Evolutionary conservation across 2,329 filamentous ascomycete species (phyloP).

Genomic region (Epichloe sibirici): DNA sequence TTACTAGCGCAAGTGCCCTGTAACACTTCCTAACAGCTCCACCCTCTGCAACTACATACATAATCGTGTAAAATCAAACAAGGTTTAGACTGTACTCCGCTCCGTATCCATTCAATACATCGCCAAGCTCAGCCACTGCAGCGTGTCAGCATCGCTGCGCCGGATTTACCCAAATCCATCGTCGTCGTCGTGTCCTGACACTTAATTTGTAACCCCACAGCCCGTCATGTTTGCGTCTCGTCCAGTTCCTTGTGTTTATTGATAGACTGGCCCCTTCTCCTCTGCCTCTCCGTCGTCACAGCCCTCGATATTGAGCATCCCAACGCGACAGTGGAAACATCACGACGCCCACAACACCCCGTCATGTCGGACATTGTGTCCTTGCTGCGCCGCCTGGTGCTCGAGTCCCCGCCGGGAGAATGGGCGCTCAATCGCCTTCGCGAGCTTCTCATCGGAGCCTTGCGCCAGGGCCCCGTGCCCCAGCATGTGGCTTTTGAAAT

Average conservation of each 20-base stretch:
- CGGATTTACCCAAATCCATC: not conserved
- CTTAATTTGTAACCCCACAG: not conserved
- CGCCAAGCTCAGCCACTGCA: not conserved
- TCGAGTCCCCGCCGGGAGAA: conserved; percentile 83
- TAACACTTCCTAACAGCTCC: too few relatives aligned
- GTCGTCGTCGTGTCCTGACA: not conserved
- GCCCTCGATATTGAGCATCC: not conserved
- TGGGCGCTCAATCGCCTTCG: conserved; percentile 71
- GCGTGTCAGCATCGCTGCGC: too few relatives aligned
- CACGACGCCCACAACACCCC: not conserved
- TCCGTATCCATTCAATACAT: too few relatives aligned
- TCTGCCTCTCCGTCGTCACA: not conserved
- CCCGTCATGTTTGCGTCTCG: not conserved
- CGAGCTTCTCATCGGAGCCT: conserved; percentile 74
- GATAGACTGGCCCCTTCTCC: not conserved
- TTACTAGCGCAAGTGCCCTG: too few relatives aligned
- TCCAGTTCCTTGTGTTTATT: not conserved
- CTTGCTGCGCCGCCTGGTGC: conserved; percentile 53
- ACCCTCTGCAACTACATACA: too few relatives aligned
- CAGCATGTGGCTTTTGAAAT: conserved; percentile 98
- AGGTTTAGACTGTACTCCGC: too few relatives aligned
- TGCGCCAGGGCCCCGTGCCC: conserved; percentile 84
- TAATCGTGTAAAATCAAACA: too few relatives aligned
- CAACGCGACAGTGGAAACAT: not conserved
- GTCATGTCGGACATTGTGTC: conserved; percentile 42